These are phyloP conservation scores for Omphalotus olearius DNA, from an alignment of 1,284 basidiomycete species.

Conservation along the genomic window DNA sequence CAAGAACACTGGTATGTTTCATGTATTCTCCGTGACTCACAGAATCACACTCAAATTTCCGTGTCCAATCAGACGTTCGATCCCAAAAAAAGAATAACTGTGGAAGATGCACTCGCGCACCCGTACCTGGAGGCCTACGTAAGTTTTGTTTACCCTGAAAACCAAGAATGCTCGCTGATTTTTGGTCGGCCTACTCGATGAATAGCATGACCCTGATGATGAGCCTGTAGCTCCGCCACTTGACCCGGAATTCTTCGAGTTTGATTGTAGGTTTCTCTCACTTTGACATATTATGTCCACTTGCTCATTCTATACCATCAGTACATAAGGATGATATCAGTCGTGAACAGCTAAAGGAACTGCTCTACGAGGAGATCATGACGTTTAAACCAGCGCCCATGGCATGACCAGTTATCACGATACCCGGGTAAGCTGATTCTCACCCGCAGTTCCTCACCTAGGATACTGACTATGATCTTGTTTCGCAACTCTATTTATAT, in stretches of 20 bases:
- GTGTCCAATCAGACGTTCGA: slow-evolving; percentile 74
- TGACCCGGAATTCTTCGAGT: slow-evolving; percentile 90
- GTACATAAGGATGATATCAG: slow-evolving; percentile 91
- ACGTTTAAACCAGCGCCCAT: slow-evolving; percentile 70
- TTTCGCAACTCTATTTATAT: too few relatives aligned
- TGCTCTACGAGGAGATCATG: slow-evolving; percentile 66
- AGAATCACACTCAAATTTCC: too few relatives aligned
- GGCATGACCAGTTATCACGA: slow-evolving; percentile 25
- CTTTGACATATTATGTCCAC: slow-evolving; percentile 15
- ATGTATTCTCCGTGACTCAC: too few relatives aligned
- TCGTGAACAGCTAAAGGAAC: slow-evolving; percentile 61
- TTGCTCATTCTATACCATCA: slow-evolving; percentile 24
- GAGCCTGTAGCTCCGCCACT: slow-evolving; percentile 90
- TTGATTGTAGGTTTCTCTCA: slow-evolving; percentile 41
- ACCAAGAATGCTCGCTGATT: slow-evolving; percentile 50
- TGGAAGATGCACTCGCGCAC: slow-evolving; percentile 86
- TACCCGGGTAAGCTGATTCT: too few relatives aligned
- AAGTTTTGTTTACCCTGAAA: slow-evolving; percentile 68
- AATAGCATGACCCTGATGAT: slow-evolving; percentile 86
- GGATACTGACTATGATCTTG: too few relatives aligned
- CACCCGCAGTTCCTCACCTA: too few relatives aligned
- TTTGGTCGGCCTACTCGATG: slow-evolving; percentile 69
- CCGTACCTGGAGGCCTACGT: slow-evolving; percentile 80
- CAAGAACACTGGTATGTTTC: slow-evolving; percentile 57
- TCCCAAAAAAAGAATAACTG: slow-evolving; percentile 86